These are phyloP conservation scores for Naganishia antarctica DNA, from an alignment of 768 basidiomycete species.

Conservation along the genomic window DNA sequence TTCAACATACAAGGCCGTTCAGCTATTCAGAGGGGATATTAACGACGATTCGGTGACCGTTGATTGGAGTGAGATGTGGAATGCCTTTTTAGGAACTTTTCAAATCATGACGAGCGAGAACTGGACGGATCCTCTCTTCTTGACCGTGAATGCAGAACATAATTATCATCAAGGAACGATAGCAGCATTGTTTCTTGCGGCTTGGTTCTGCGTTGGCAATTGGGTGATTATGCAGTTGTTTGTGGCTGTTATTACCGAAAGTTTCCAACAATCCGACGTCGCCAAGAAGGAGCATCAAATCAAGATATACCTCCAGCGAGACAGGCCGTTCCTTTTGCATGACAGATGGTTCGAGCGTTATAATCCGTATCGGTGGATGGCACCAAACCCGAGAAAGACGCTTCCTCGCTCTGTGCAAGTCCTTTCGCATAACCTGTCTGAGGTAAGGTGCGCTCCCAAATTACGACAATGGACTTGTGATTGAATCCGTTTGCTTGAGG, in stretches of 20 bases:
- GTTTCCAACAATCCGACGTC: constrained; percentile 87
- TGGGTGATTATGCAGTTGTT: constrained; percentile 81
- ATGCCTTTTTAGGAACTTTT: background rate
- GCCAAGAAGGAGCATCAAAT: constrained; percentile 77
- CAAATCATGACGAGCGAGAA: constrained; percentile 89
- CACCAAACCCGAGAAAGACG: constrained; percentile 56
- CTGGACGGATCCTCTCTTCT: constrained; percentile 55
- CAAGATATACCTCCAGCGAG: constrained; percentile 56
- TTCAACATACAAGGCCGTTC: constrained; percentile 53
- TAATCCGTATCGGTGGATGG: constrained; percentile 84
- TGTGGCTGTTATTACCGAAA: constrained; percentile 94
- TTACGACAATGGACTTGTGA: background rate
- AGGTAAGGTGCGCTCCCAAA: background rate
- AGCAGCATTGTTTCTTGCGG: constrained; percentile 65
- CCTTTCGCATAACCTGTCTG: no score
- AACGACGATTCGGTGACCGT: constrained; percentile 39
- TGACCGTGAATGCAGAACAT: constrained; percentile 55
- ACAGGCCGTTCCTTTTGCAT: constrained; percentile 46
- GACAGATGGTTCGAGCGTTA: constrained; percentile 66
- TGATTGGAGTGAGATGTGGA: background rate
- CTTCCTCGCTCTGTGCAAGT: background rate
- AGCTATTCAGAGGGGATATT: constrained; percentile 81
- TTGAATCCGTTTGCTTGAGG: background rate
- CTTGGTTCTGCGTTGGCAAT: constrained; percentile 87
- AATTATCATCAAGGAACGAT: constrained; percentile 65